Percentiles rank a stretch among this genome's conserved stretches.
These are phyloP conservation scores for Gamarada debralockiae DNA, from an alignment of 495 filamentous ascomycete species.

Conservation along the genomic window DNA sequence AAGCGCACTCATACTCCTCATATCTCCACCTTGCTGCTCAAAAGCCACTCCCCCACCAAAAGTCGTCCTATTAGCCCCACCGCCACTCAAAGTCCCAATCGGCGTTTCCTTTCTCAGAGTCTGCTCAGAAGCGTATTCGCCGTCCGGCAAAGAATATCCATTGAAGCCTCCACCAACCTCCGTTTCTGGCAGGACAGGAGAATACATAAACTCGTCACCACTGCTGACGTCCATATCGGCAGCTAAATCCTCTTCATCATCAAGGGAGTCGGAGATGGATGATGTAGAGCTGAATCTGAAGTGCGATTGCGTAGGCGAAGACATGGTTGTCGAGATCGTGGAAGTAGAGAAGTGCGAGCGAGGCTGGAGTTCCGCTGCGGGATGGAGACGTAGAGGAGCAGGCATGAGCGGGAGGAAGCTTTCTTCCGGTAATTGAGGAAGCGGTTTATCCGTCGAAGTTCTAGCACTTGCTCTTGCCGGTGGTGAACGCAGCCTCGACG, in stretches of 20 bases:
- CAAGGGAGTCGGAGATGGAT: slow-evolving; percentile 11
- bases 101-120: slow-evolving; percentile 9
- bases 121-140: slow-evolving; percentile 15
- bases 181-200: slow-evolving; percentile 6
- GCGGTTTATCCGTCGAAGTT: slow-evolving; percentile 16
- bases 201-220: slow-evolving; percentile 21
- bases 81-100: slow-evolving; percentile 1
- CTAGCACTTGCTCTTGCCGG: neutral
- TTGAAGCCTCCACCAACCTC: slow-evolving; percentile 9
- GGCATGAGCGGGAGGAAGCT: slow-evolving; percentile 2
- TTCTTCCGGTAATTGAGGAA: slow-evolving; percentile 22
- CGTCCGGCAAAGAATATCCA: slow-evolving; percentile 18
- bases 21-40: neutral
- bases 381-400: slow-evolving; percentile 9
- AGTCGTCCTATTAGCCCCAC: slow-evolving; percentile 13
- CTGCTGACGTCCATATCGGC: slow-evolving; percentile 11
- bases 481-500: slow-evolving; percentile 15
- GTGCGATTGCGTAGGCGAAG: slow-evolving; percentile 24
- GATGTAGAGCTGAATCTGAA: slow-evolving; percentile 10
- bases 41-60: slow-evolving; percentile 16
- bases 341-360: slow-evolving; percentile 34
- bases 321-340: slow-evolving; percentile 30
- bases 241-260: slow-evolving; percentile 15
- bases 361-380: slow-evolving; percentile 17
- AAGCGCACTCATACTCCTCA: slow-evolving; percentile 12